Base-by-base conservation (phyloP, 2,329 filamentous ascomycete genomes). In the Alternaria sp. region DNA sequence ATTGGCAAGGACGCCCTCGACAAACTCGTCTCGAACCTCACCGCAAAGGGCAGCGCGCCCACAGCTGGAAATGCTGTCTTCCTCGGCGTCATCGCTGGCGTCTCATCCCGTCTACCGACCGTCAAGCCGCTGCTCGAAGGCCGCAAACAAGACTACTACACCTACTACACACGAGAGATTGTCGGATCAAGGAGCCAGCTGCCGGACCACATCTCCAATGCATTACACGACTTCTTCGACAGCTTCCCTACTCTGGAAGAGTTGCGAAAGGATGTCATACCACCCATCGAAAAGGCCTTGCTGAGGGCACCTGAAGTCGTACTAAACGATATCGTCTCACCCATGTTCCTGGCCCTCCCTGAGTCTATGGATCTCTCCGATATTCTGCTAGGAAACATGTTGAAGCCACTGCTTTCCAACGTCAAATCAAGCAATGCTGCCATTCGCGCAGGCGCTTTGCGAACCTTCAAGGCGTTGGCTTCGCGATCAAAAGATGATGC, bases 281-380 rank as follows among this genome's bases (percentile, higher is more conserved):
- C 94, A 9, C 84, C 93, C 0, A 83, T 98, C 14, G 96, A 99
- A 76, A 97, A 97, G 81, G 90, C 92, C 6, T 86, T 99, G 59
- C 82, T 99, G 49, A 88, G 96, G 76, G 91, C 95, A 8, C 96
- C 96, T 1, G 96, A 99, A 80, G 90, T 97, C 46, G 89, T 97
- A 14, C 84, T 98, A 26, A 89, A 91, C 71, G 91, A 93, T 66
- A 85, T 97, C 23, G 82, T 98, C 54, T 87, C 90, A 6, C 88
- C 91, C 12, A 84, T 98, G 49, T 85, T 96, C 63, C 80, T 85
- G 9, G 88, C 92, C 26, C 83, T 99, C 7, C 89, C 93, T 1
- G 76, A 82, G 26, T 83, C 84, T 6, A 86, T 96, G 71, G 95
- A 99, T 73, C 85, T 98, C 18, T 95, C 95, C 9, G 87, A 89